Base-by-base conservation (phyloP, 768 basidiomycete genomes). In the Pleurotus sapidus region DNA sequence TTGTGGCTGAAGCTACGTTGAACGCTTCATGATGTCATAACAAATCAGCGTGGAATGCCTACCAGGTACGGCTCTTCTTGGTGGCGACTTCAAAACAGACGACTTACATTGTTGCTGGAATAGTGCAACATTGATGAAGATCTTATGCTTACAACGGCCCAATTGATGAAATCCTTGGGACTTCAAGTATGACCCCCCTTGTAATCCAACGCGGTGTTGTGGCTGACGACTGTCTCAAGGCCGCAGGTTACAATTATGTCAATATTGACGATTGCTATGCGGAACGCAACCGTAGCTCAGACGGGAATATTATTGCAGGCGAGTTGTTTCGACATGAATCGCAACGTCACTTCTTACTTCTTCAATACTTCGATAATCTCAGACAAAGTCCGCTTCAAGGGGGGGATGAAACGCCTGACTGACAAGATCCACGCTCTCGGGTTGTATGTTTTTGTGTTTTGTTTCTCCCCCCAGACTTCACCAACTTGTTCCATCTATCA, bases 211-310 rank as follows among this genome's bases (percentile, higher is more conserved):
- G 6, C 27, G 27, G 27, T 30, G 27, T 30, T 30, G 30, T 34
- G 30, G 8, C 1, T 34, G 30, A 34, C 30, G 8, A 11, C 0
- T 9, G 0, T 34, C 8, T 8, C 30, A 47, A 86, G 84, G 81
- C 74, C 48, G 81, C 73, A 37, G 86, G 86, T 2, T 88, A 88
- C 57, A 72, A 76, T 48, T 75, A 79, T 59, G 72, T 87, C 61
- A 87, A 87, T 62, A 72, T 88, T 49, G 86, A 88, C 59, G 86
- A 87, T 62, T 88, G 86, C 61, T 88, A 81, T 57, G 77, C 86
- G 0, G 81, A 84, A 68, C 83, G 76, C 59, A 73, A 79, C 50
- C 75, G 86, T 12, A 81, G 70, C 47, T 66, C 74, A 0, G 63
- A 59, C 20, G 84, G 86, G 2, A 72, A 83, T 59, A 78, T 88